Evolutionary conservation across 768 basidiomycete genomes (phyloP).

Genomic region (Rhodosporidiobolus odoratus): DNA sequence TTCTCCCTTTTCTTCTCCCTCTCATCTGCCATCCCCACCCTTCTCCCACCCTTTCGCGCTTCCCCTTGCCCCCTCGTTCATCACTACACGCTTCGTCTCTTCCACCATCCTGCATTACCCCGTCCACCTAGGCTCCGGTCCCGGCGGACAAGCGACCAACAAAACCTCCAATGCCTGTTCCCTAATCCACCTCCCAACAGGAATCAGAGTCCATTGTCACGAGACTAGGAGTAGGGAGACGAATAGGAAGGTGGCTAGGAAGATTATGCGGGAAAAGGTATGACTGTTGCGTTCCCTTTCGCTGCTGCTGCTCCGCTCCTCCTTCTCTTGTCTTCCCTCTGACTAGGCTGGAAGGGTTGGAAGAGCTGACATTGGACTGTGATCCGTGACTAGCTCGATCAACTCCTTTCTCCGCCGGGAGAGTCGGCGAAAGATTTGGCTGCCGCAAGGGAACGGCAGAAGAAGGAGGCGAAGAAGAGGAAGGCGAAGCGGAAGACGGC

Average conservation of each 20-base stretch:
- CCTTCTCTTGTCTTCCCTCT: background rate
- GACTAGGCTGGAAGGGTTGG: background rate
- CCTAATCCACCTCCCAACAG: slow-evolving; percentile 24
- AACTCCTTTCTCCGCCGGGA: slow-evolving; percentile 71
- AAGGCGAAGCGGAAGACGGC: slow-evolving; percentile 24
- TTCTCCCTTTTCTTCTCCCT: background rate
- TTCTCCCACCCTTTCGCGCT: background rate
- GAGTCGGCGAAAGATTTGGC: slow-evolving; percentile 52
- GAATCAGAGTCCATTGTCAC: slow-evolving; percentile 23
- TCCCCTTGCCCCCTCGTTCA: background rate
- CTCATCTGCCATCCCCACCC: background rate
- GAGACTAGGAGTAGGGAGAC: slow-evolving; percentile 25
- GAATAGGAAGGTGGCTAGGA: slow-evolving; percentile 61
- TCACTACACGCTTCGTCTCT: too few relatives aligned
- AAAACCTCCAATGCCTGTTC: slow-evolving; percentile 29
- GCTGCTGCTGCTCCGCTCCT: too few relatives aligned
- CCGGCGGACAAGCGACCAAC: slow-evolving; percentile 33
- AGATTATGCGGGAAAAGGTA: slow-evolving; percentile 68
- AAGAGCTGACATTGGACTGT: slow-evolving; percentile 4
- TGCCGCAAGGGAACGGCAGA: slow-evolving; percentile 32
- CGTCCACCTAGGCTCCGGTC: slow-evolving; percentile 12
- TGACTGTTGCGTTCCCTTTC: background rate
- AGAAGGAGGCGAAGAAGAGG: slow-evolving; percentile 26
- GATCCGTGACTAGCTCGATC: slow-evolving; percentile 55
- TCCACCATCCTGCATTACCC: background rate